phyloP scores from a whole-genome alignment of 148 eudicot species.

The Nepenthes mirabilis region DNA sequence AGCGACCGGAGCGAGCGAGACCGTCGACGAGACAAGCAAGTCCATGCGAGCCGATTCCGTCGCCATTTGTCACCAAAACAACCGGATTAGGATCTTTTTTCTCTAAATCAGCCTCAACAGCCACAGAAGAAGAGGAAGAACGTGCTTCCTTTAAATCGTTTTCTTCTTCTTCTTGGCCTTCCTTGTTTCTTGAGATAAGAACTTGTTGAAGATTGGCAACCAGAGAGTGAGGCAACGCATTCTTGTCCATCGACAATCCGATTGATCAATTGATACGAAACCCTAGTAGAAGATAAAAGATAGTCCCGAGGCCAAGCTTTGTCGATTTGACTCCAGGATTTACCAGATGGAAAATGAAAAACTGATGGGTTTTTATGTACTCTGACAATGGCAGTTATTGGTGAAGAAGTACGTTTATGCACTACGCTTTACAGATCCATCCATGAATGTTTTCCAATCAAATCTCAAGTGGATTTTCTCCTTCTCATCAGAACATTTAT shows the following conservation, averaged over 20 bases:
- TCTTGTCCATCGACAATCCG: slow-evolving; percentile 14
- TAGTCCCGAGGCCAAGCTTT: not conserved
- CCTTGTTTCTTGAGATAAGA: slow-evolving; percentile 21
- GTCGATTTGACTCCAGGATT: no score
- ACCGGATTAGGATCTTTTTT: slow-evolving; percentile 29
- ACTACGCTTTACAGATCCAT: no score
- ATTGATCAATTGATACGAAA: slow-evolving; percentile 6
- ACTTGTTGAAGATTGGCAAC: slow-evolving; percentile 61
- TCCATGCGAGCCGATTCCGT: slow-evolving; percentile 81
- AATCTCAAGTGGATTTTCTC: no score
- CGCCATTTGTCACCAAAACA: slow-evolving; percentile 64
- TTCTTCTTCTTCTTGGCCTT: slow-evolving; percentile 5
- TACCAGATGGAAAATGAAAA: not conserved
- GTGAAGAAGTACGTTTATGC: no score
- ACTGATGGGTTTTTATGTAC: not conserved
- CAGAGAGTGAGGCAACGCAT: slow-evolving; percentile 41
- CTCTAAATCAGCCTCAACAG: slow-evolving; percentile 11
- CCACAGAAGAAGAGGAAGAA: slow-evolving; percentile 4
- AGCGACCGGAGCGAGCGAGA: slow-evolving; percentile 42
- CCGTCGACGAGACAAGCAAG: slow-evolving; percentile 44
- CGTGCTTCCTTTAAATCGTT: slow-evolving; percentile 4
- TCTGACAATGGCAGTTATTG: no score
- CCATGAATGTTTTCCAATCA: no score
- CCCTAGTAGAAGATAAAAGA: slow-evolving; percentile 8
- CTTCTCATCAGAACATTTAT: no score